These are phyloP conservation scores for Parsonsia alboflavescens DNA, from an alignment of 257 asterid species.

Conservation along the genomic window DNA sequence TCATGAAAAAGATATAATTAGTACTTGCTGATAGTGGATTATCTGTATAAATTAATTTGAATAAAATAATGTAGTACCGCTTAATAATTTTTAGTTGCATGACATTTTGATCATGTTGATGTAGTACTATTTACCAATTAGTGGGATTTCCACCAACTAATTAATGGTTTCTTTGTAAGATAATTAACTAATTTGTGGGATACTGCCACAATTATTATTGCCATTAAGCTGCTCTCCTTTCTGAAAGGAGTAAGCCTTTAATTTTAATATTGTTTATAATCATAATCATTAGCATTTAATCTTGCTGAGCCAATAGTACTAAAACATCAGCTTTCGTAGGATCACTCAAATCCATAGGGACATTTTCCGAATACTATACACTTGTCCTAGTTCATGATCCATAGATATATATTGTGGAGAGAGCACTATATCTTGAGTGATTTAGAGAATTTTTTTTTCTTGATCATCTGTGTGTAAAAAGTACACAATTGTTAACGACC, in stretches of 20 bases:
- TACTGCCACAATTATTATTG: slow-evolving; percentile 12
- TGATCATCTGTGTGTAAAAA: not conserved
- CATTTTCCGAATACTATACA: not conserved
- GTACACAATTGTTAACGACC: not conserved
- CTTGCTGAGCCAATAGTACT: not conserved
- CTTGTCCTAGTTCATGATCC: not conserved
- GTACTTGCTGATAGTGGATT: not conserved
- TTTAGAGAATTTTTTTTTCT: not conserved
- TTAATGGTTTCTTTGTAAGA: not conserved
- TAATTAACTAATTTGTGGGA: slow-evolving; percentile 13
- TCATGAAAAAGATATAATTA: not conserved
- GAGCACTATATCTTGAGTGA: not conserved
- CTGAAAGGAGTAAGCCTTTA: not conserved
- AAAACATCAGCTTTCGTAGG: not conserved
- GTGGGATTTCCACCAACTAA: slow-evolving; percentile 13
- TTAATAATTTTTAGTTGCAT: not conserved
- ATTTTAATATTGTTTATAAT: not conserved
- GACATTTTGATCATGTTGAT: not conserved
- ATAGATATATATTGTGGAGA: not conserved
- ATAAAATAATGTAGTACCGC: not conserved
- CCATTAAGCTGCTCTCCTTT: slow-evolving; percentile 8
- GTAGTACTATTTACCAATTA: not conserved
- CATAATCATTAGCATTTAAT: not conserved
- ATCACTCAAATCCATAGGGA: not conserved
- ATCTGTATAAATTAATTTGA: not conserved